Evolutionary conservation across 2,329 filamentous ascomycete genomes (phyloP).

Genomic region (Mycogone perniciosa): DNA sequence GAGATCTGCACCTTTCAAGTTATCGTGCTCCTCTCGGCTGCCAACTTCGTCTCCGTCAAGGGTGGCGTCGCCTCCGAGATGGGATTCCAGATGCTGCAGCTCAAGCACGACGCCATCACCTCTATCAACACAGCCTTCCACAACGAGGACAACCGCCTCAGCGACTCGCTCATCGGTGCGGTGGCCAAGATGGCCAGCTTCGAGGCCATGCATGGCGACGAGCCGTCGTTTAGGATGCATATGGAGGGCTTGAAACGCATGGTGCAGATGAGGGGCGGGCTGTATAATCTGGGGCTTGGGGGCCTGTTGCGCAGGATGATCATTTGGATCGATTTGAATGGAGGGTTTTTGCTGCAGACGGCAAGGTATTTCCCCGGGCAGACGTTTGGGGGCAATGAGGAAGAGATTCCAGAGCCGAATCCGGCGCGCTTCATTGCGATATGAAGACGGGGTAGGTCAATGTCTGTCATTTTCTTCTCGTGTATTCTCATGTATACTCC

Average conservation of each 20-base stretch:
- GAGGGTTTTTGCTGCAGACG: slow-evolving; percentile 29
- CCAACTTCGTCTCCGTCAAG: slow-evolving; percentile 19
- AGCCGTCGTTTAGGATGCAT: slow-evolving; percentile 37
- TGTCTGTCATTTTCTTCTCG: not conserved
- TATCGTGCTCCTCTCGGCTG: slow-evolving; percentile 24
- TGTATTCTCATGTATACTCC: not conserved
- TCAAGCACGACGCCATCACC: slow-evolving; percentile 38
- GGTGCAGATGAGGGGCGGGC: slow-evolving; percentile 38
- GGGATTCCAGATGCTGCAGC: slow-evolving; percentile 29
- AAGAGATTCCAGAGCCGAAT: slow-evolving; percentile 24
- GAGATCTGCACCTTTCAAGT: slow-evolving; percentile 21
- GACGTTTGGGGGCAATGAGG: slow-evolving; percentile 17
- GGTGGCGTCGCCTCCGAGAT: slow-evolving; percentile 7
- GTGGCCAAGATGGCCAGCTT: slow-evolving; percentile 47
- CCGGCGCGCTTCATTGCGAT: slow-evolving; percentile 27
- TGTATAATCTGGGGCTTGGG: slow-evolving; percentile 35
- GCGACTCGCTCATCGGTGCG: slow-evolving; percentile 40
- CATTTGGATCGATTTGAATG: slow-evolving; percentile 42
- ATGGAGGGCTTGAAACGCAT: slow-evolving; percentile 40
- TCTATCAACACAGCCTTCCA: slow-evolving; percentile 35
- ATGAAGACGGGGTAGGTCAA: not conserved
- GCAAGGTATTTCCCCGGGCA: slow-evolving; percentile 27
- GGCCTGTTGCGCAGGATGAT: slow-evolving; percentile 41
- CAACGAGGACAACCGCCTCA: slow-evolving; percentile 21
- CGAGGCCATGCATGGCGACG: slow-evolving; percentile 43